These are phyloP conservation scores for Angophora floribunda DNA, from an alignment of 345 rosid species.

Conservation along the genomic window DNA sequence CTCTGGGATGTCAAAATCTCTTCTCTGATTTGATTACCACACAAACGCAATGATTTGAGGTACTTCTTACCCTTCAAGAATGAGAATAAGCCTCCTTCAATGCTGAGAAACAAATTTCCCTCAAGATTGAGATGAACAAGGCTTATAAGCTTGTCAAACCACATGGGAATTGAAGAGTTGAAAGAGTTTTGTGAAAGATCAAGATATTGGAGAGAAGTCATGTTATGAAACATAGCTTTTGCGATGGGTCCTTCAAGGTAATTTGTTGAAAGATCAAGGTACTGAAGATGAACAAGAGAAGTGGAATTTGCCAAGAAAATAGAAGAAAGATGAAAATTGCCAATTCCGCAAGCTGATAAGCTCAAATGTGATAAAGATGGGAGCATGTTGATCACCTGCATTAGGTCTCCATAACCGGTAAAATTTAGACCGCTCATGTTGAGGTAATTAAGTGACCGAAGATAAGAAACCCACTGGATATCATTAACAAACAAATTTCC, in stretches of 20 bases:
- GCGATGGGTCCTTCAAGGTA: neutral
- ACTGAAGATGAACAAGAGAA: neutral
- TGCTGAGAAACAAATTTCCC: neutral
- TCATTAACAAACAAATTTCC: neutral
- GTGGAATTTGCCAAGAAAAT: neutral
- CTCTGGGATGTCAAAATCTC: neutral
- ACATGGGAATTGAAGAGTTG: neutral
- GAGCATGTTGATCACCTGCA: neutral
- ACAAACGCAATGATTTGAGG: neutral
- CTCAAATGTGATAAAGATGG: neutral
- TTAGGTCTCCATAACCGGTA: neutral
- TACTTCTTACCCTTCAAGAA: neutral
- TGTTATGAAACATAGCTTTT: neutral
- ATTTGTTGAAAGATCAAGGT: neutral
- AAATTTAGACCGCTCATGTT: neutral
- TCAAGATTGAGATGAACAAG: neutral
- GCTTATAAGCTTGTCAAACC: neutral
- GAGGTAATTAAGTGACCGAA: neutral
- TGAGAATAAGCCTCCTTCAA: neutral
- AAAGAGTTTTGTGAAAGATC: neutral
- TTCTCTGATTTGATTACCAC: neutral
- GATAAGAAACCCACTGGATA: neutral
- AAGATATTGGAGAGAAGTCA: neutral
- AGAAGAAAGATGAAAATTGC: neutral
- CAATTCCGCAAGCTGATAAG: neutral